A percentile compares a stretch with the other conserved stretches of the same genome.
These are phyloP conservation scores for Fistulifera pelliculosa DNA, from an alignment of 108 stramenopile species.

Conservation along the genomic window DNA sequence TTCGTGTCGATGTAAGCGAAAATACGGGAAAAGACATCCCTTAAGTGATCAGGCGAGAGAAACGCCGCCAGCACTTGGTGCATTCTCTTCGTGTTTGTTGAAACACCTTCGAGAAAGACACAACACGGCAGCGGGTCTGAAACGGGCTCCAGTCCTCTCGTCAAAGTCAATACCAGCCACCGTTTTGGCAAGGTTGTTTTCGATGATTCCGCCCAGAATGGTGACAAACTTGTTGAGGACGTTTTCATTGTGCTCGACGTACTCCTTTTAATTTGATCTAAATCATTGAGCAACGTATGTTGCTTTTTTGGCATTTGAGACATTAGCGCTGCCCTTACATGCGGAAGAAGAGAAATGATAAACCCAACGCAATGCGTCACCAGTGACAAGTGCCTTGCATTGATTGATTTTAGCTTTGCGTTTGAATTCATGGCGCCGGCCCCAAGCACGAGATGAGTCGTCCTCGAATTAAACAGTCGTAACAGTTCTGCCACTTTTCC, in stretches of 20 bases:
- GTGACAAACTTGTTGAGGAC: slow-evolving; percentile 92
- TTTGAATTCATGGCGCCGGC: slow-evolving; percentile 90
- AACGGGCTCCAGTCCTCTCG: slow-evolving; percentile 25
- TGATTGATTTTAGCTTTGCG: slow-evolving; percentile 84
- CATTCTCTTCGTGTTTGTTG: slow-evolving; percentile 81
- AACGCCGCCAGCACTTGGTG: slow-evolving; percentile 85
- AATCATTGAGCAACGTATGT: slow-evolving; percentile 74
- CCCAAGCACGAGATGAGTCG: slow-evolving; percentile 87
- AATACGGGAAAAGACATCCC: slow-evolving; percentile 89
- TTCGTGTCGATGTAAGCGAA: slow-evolving; percentile 84
- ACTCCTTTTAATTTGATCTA: slow-evolving; percentile 90
- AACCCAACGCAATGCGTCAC: slow-evolving; percentile 87
- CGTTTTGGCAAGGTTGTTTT: slow-evolving; percentile 64
- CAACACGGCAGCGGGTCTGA: slow-evolving; percentile 31
- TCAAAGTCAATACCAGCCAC: slow-evolving; percentile 71
- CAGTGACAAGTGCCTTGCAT: slow-evolving; percentile 91
- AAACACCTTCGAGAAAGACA: slow-evolving; percentile 83
- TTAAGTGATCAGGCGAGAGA: slow-evolving; percentile 85
- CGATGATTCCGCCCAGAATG: slow-evolving; percentile 92
- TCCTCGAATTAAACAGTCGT: slow-evolving; percentile 85
- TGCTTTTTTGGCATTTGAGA: slow-evolving; percentile 88
- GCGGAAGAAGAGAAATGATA: slow-evolving; percentile 78
- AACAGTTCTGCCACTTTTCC: slow-evolving; percentile 81
- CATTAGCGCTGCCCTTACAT: slow-evolving; percentile 88
- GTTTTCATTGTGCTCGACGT: slow-evolving; percentile 84